Evolutionary conservation across 345 rosid genomes (phyloP).

Genomic region (Turritis glabra): DNA sequence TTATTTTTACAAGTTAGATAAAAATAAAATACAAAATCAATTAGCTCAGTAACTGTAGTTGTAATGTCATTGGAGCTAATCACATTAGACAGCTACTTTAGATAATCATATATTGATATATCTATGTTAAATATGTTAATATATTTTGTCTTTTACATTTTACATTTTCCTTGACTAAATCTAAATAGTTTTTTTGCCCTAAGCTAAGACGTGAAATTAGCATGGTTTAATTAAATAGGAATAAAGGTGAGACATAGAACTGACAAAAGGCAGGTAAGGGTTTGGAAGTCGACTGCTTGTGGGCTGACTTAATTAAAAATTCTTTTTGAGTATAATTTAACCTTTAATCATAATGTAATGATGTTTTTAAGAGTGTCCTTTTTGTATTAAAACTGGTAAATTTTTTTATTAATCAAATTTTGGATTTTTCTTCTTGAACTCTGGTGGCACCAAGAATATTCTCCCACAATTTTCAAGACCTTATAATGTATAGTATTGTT

Average conservation of each 20-base stretch:
- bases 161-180: too few relatives aligned
- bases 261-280: slow-evolving; percentile 89
- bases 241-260: slow-evolving; percentile 57
- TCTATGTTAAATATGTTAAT: too few relatives aligned
- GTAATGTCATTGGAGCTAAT: too few relatives aligned
- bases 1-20: too few relatives aligned
- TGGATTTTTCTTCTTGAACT: slow-evolving; percentile 90
- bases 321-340: slow-evolving; percentile 38
- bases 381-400: slow-evolving; percentile 14
- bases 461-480: slow-evolving; percentile 66
- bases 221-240: slow-evolving; percentile 13
- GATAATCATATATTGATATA: too few relatives aligned
- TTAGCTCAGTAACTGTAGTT: too few relatives aligned
- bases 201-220: slow-evolving; percentile 24
- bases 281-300: slow-evolving; percentile 78
- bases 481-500: slow-evolving; percentile 14
- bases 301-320: slow-evolving; percentile 75
- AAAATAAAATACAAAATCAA: too few relatives aligned
- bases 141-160: too few relatives aligned
- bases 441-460: slow-evolving; percentile 86
- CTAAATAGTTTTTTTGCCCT: slow-evolving; percentile 7
- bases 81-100: too few relatives aligned
- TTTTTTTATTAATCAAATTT: slow-evolving; percentile 47
- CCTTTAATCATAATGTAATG: slow-evolving; percentile 94
- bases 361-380: slow-evolving; percentile 46